Conservation (phyloP, 768 basidiomycete species). For the Pulveroboletus sp. region DNA sequence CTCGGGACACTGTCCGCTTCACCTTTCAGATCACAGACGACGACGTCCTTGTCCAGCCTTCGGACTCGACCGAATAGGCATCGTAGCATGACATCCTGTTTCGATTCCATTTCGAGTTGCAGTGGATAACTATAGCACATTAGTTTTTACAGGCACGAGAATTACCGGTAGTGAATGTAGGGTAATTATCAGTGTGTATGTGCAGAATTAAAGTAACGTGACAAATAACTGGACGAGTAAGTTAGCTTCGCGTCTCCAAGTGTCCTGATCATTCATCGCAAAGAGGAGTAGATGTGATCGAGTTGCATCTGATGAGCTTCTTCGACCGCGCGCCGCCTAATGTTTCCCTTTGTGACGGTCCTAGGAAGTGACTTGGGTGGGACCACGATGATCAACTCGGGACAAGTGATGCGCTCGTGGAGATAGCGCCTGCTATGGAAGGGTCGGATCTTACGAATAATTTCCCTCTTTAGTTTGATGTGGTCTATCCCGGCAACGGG, state of each 20-base stretch:
- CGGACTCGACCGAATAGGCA: not conserved
- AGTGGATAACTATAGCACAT: conserved; percentile 4
- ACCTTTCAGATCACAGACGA: conserved; percentile 22
- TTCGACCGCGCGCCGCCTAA: conserved; percentile 73
- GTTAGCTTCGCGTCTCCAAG: conserved; percentile 7
- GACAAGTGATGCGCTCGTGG: conserved; percentile 68
- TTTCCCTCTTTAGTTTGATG: conserved; percentile 60
- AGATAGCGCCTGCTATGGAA: conserved; percentile 75
- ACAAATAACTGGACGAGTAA: conserved; percentile 15
- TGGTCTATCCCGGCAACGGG: conserved; percentile 49
- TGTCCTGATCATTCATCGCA: conserved; percentile 12
- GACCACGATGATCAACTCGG: conserved; percentile 65
- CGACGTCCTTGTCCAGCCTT: conserved; percentile 10
- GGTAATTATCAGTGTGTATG: conserved; percentile 12
- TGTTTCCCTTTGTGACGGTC: conserved; percentile 79
- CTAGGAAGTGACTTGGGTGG: conserved; percentile 63
- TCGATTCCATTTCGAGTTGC: not conserved
- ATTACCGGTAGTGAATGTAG: conserved; percentile 15
- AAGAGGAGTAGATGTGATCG: conserved; percentile 49
- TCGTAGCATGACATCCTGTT: not conserved
- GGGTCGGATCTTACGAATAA: conserved; percentile 64
- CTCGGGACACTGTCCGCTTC: conserved; percentile 16
- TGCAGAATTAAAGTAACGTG: conserved; percentile 6
- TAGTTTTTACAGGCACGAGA: not conserved
- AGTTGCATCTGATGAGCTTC: conserved; percentile 53